Base-by-base conservation (phyloP, 2,329 filamentous ascomycete genomes). In the Colletotrichum liaoningense region DNA sequence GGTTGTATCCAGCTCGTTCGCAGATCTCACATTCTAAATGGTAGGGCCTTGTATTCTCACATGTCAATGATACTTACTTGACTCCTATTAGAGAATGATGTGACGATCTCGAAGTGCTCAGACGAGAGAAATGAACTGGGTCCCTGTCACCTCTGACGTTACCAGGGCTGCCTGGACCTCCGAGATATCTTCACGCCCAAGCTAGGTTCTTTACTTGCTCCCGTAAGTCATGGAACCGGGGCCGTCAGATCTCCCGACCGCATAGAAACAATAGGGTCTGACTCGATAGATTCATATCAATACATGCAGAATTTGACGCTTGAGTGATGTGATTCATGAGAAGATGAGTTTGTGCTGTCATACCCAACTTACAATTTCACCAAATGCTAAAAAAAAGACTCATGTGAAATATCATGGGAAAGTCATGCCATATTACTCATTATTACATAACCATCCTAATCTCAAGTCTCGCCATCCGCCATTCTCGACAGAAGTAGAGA, bases 391-490 rank as follows among this genome's bases (percentile, higher is more conserved):
- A 7, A n/a, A n/a, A 19, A 7, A n/a, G 42, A 35, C 33, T 19
- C 19, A 9, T 6, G 4, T n/a, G 19, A 4, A 4, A 49, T 49
- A 49, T 19, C 6, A 4, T n/a, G 19, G 19, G 7, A 49, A n/a
- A 49, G 7, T 49, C 35, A 26, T 22, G 52, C 30, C 66, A n/a
- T 33, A 69, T 63, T 63, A 69, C 35, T 56, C 24, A 69, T 69
- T 57, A 69, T 63, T 63, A 16, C 30, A 49, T 52, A 52, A 30
- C n/a, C 28, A 9, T 28, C 8, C 38, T 52, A 26, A 19, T 28
- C 54, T 49, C 1, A 30, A 30, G 7, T n/a, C 6, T 22, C 14
- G 3, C 42, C 49, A 28, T 22, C 24, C 12, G 28, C 54, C 9
- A 30, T 42, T 28, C 4, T 11, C 11, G 4, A 14, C 30, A 66